Percentiles rank a stretch among this genome's conserved stretches.
Conservation (phyloP, 495 filamentous ascomycete genomes). For the Cudoniella acicularis region DNA sequence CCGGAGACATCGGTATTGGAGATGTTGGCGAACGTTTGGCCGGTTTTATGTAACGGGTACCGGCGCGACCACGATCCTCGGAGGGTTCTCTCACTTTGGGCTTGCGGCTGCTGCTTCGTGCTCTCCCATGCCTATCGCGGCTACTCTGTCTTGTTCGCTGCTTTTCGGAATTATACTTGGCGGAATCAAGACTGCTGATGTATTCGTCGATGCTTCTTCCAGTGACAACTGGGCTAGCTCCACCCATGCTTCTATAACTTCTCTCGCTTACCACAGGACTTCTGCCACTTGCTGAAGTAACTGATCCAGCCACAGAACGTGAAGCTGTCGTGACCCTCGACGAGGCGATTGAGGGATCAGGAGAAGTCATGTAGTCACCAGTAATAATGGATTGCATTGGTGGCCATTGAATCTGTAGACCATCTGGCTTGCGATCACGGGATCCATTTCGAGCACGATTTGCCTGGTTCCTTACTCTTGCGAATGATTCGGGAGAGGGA, state of each 20-base stretch:
- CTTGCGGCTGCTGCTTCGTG: slow-evolving; percentile 47
- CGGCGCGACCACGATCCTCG: slow-evolving; percentile 62
- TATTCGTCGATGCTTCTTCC: slow-evolving; percentile 77
- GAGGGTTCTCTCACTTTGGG: slow-evolving; percentile 56
- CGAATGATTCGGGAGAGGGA: slow-evolving; percentile 40
- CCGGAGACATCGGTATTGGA: slow-evolving; percentile 87
- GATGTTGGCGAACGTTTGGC: slow-evolving; percentile 87
- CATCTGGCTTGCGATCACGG: slow-evolving; percentile 75
- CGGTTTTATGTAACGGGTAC: slow-evolving; percentile 67
- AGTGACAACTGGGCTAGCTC: slow-evolving; percentile 42
- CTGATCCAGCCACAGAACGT: slow-evolving; percentile 43
- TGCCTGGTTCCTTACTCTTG: slow-evolving; percentile 51
- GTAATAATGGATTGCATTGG: slow-evolving; percentile 49
- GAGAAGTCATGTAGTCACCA: slow-evolving; percentile 46
- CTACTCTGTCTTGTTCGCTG: slow-evolving; percentile 52
- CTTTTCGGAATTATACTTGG: slow-evolving; percentile 57
- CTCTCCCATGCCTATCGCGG: slow-evolving; percentile 53
- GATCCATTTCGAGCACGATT: slow-evolving; percentile 64
- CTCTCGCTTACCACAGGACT: slow-evolving; percentile 47
- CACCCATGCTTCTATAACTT: slow-evolving; percentile 32
- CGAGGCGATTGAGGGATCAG: slow-evolving; percentile 42
- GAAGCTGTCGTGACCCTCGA: slow-evolving; percentile 40
- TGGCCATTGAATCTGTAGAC: slow-evolving; percentile 70
- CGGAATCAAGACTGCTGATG: slow-evolving; percentile 80
- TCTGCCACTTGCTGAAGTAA: slow-evolving; percentile 39